These are phyloP conservation scores for Crithidia acanthocephali DNA, from an alignment of 208 protist species.

Conservation along the genomic window DNA sequence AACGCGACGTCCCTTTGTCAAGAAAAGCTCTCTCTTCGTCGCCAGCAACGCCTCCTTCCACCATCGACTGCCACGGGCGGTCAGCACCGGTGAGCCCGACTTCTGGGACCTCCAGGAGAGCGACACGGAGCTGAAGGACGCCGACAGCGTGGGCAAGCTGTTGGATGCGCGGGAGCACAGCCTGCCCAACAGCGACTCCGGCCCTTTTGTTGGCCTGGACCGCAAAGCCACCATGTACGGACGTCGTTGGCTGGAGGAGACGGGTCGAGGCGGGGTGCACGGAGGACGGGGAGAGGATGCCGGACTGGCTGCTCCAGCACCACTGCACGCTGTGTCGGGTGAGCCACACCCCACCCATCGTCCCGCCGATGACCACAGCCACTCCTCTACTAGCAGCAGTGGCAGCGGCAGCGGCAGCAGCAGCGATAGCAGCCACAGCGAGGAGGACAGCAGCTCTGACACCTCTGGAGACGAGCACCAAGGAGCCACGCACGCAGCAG, in stretches of 20 bases:
- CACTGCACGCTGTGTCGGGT: background rate
- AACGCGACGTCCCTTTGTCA: background rate
- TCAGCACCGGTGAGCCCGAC: background rate
- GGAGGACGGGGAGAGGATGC: background rate
- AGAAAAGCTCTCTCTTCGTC: background rate
- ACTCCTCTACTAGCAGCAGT: background rate
- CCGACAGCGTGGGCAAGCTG: no score
- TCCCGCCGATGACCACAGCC: background rate
- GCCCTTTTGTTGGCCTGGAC: background rate
- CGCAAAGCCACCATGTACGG: constrained; percentile 14
- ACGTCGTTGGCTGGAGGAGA: background rate
- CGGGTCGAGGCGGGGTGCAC: background rate
- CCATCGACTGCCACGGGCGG: background rate
- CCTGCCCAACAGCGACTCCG: background rate
- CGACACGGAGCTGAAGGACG: background rate
- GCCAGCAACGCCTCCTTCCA: background rate
- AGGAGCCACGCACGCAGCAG: no score
- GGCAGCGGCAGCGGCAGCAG: background rate
- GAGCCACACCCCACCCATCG: background rate
- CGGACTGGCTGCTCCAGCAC: background rate
- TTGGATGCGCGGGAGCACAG: background rate
- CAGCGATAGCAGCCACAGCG: background rate
- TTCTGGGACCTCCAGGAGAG: background rate
- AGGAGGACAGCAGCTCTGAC: background rate
- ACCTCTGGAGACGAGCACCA: background rate